These are phyloP conservation scores for Pichia heedii DNA, from an alignment of 805 yeast species.

Conservation along the genomic window DNA sequence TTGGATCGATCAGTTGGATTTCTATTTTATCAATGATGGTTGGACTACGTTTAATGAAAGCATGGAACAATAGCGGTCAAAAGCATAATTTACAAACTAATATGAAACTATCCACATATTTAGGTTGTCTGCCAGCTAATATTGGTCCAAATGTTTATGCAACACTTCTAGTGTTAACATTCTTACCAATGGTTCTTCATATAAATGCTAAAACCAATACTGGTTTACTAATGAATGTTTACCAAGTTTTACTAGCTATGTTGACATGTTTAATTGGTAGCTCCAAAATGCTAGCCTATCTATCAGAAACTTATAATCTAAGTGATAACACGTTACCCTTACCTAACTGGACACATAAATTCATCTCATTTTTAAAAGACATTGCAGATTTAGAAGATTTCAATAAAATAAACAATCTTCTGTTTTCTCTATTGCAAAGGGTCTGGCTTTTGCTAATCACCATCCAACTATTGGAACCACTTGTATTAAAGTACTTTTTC, in stretches of 20 bases:
- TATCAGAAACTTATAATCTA: conserved; percentile 22
- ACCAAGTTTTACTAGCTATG: conserved; percentile 26
- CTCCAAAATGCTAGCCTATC: conserved; percentile 21
- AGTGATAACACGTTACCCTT: conserved; percentile 6
- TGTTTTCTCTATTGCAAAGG: conserved; percentile 18
- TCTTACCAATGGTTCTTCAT: conserved; percentile 10
- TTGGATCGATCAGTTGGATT: conserved; percentile 4
- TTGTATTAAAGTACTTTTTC: not conserved
- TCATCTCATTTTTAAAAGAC: conserved; percentile 25
- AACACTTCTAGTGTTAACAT: conserved; percentile 13
- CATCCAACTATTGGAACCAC: conserved; percentile 15
- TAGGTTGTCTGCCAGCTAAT: conserved; percentile 23
- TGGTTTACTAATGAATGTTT: not conserved
- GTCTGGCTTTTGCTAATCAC: conserved; percentile 14
- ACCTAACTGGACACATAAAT: conserved; percentile 19
- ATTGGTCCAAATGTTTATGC: conserved; percentile 19
- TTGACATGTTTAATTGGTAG: conserved; percentile 27
- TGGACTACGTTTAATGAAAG: conserved; percentile 51
- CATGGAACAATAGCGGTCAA: conserved; percentile 90
- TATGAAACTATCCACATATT: conserved; percentile 37
- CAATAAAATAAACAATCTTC: conserved; percentile 18
- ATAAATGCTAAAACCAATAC: conserved; percentile 1
- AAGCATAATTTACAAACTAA: conserved; percentile 48
- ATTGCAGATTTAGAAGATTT: conserved; percentile 24
- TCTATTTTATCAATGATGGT: conserved; percentile 19